Base-by-base conservation (phyloP, 2,329 filamentous ascomycete species). In the Ophiocordyceps polyrhachis-furcata region DNA sequence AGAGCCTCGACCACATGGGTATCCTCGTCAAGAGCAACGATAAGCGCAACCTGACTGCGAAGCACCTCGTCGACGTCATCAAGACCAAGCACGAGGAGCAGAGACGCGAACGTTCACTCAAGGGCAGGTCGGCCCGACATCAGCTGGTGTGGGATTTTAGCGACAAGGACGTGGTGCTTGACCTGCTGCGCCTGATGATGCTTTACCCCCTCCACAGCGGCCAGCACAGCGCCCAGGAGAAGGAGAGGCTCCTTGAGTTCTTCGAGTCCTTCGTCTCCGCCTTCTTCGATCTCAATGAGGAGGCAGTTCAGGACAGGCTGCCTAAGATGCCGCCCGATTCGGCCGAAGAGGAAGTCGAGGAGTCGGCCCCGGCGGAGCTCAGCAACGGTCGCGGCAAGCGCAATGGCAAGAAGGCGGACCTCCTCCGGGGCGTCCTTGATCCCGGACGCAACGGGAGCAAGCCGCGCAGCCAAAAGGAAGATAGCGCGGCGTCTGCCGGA, bases 1-100 rank as follows among this genome's bases (percentile, higher is more conserved):
- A 87, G 67, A 94, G 87, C 60, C 76, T 98, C 44, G 91, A 98
- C 56, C 91, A 98, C 57, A 93, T 96, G 73, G 87, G 87, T 19
- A 87, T 93, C 48, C 80, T 86, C 44, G 83, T 86, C 55, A 93
- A 91, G 65, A 76, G 80, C 50, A 79, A 74, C 35, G 91, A 98
- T 63, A 96, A 96, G 73, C 82, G 87, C 52, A 81, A 85, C 51
- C 83, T 95, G 48, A 83, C 89, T 43, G 79, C 82, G 4, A 96
- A 96, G 64, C 83, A 89, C 47, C 76, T 98, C 12, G 81, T 91
- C 31, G 83, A 87, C 53, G 81, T 91, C 48, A 88, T 96, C 57
- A 87, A 91, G 62, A 87, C 85, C 43, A 93, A 87, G 60, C 83
- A 89, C 52, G 88, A 96, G 59, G 88, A 95, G 62, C 83, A 89